A percentile compares a stretch with the other conserved stretches of the same genome.
phyloP scores from a whole-genome alignment of 1,284 basidiomycete species.

The Microstroma glucosiphilum region DNA sequence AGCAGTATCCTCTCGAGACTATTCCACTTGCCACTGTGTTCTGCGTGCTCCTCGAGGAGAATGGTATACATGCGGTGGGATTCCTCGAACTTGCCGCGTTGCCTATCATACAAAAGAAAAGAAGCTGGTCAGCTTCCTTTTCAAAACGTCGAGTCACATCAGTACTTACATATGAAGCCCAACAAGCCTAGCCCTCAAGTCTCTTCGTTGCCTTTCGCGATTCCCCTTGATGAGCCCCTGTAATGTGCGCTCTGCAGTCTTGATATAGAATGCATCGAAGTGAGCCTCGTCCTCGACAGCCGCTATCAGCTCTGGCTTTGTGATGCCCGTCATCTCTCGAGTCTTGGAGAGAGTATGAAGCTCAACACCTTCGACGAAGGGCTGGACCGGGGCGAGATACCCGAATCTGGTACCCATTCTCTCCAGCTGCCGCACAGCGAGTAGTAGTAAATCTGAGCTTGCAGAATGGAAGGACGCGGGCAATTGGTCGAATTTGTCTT shows the following conservation, averaged over 20 bases:
- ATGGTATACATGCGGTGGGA: conserved; percentile 17
- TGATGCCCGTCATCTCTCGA: conserved; percentile 51
- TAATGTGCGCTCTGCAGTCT: not conserved
- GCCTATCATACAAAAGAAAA: not conserved
- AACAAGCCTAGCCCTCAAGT: conserved; percentile 64
- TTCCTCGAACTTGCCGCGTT: conserved; percentile 16
- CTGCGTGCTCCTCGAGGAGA: conserved; percentile 53
- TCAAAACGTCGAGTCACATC: too few species aligned
- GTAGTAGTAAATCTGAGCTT: conserved; percentile 73
- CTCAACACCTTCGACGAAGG: conserved; percentile 52
- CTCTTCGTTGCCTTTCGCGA: conserved; percentile 73
- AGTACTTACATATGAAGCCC: not conserved
- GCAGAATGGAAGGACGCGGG: conserved; percentile 39
- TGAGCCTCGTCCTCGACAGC: conserved; percentile 57
- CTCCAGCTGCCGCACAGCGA: conserved; percentile 72
- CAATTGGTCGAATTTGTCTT: not conserved
- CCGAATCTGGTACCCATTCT: conserved; percentile 67
- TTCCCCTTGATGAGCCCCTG: conserved; percentile 48
- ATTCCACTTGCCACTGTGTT: conserved; percentile 57
- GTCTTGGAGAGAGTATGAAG: not conserved
- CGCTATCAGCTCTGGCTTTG: conserved; percentile 62
- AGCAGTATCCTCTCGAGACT: conserved; percentile 70
- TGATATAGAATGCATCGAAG: conserved; percentile 37
- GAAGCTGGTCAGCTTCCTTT: too few species aligned
- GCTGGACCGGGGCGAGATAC: conserved; percentile 65